Evolutionary conservation across 371 early-diverging fungal genomes (phyloP).

Genomic region (Saksenaea oblongispora): DNA sequence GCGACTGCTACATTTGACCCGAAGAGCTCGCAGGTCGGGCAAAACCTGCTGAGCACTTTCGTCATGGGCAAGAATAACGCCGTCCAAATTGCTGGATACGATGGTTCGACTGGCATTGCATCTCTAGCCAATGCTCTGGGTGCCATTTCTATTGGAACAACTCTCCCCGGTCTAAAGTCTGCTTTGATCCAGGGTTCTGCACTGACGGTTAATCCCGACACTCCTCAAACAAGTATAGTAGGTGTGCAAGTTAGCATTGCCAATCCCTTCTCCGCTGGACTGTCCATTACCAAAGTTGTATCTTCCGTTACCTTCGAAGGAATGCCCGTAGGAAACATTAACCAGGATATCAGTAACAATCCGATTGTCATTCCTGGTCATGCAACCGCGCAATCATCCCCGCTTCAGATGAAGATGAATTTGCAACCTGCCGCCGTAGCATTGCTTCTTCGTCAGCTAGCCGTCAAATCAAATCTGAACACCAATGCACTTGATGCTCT

Average conservation of each 20-base stretch:
- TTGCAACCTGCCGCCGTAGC: slow-evolving; percentile 42
- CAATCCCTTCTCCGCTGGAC: slow-evolving; percentile 56
- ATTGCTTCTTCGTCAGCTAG: slow-evolving; percentile 45
- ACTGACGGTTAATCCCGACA: slow-evolving; percentile 41
- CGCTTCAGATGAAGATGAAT: slow-evolving; percentile 39
- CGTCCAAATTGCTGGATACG: slow-evolving; percentile 46
- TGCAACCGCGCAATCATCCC: slow-evolving; percentile 31
- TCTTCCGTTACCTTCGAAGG: slow-evolving; percentile 47
- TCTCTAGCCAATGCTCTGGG: slow-evolving; percentile 51
- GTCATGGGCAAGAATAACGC: slow-evolving; percentile 52
- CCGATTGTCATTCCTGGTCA: slow-evolving; percentile 38
- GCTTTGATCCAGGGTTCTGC: slow-evolving; percentile 47
- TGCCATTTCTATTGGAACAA: slow-evolving; percentile 39
- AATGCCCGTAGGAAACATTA: slow-evolving; percentile 52
- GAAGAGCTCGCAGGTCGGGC: slow-evolving; percentile 43
- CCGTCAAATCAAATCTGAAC: slow-evolving; percentile 44
- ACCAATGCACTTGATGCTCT: slow-evolving; percentile 49
- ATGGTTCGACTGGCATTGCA: slow-evolving; percentile 43
- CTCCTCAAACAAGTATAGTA: slow-evolving; percentile 43
- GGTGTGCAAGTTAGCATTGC: slow-evolving; percentile 49
- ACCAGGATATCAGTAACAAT: slow-evolving; percentile 39
- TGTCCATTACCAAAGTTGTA: slow-evolving; percentile 47
- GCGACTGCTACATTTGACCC: slow-evolving; percentile 52
- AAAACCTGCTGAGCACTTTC: slow-evolving; percentile 49
- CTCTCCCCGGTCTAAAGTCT: slow-evolving; percentile 48